Evolutionary conservation across 495 filamentous ascomycete species (phyloP), one percentile per base, ranked within the genome.

Genomic region (Penicillium angulare): DNA sequence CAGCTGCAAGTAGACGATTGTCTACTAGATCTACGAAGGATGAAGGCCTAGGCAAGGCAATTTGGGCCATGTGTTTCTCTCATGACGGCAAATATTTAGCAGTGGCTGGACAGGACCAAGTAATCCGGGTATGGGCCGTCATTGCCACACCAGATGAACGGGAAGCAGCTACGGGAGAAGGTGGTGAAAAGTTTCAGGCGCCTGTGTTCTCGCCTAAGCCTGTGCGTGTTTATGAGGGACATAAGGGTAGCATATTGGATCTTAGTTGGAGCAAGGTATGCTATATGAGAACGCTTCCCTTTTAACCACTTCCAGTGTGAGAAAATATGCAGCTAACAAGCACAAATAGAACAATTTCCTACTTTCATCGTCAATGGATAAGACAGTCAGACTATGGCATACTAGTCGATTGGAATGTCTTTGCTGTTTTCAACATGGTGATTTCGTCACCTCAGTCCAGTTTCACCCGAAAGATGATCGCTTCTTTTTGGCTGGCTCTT

Each of bases 361-460:
- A 43, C 80, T 99, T 23, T 96, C 92, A 22, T 96, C 92, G 0
- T 96, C 91, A 0, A 97, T 96, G 90, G 93, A 99, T 67, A 97
- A 96, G 71, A 97, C 93, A 3, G 95, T 99, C 20, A 80, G 91
- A 13, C 72, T 99, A 42, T 99, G 93, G 93, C 93, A 97, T 69
- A 75, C 92, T 33, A 91, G 82, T 63, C 77, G 92, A 39, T 63
- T 78, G 2, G 92, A 97, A 65, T 96, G 91, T 60, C 78, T 99
- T 4, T 96, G 90, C 64, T 91, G 89, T 26, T 99, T 99, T 68
- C 91, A 93, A 63, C 93, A 99, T 66, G 92, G 85, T 57, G 93
- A 99, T 64, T 95, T 96, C 61, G 92, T 97, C 40, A 96, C 92
- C 0, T 87, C 89, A 7, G 89, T 99, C 24, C 87, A 88, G 31